phyloP scores from a whole-genome alignment of 2,329 filamentous ascomycete genomes.

The Colletotrichum eremochloae region DNA sequence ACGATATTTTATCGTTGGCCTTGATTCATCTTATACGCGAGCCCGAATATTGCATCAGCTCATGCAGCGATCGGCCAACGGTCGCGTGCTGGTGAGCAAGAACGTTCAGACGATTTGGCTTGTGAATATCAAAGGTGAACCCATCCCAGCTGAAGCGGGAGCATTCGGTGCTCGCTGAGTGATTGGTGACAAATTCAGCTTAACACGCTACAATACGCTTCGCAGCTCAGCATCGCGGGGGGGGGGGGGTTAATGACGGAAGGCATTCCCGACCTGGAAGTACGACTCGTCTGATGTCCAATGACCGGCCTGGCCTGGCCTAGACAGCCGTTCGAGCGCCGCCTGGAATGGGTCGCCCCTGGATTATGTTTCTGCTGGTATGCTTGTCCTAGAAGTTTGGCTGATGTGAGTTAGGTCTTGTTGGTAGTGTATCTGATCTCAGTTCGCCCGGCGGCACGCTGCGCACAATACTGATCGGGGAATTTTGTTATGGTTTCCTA shows the following conservation, averaged over 20 bases:
- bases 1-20: neutral
- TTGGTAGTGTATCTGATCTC: constrained; percentile 21
- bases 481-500: constrained; percentile 1
- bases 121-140: neutral
- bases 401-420: constrained; percentile 4
- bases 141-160: constrained; percentile 18
- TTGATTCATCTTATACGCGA: constrained; percentile 2
- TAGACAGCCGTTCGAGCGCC: neutral
- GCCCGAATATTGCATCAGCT: constrained; percentile 1
- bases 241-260: neutral
- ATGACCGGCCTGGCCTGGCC: neutral
- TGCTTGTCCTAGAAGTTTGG: constrained; percentile 2
- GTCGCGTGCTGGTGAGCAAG: neutral
- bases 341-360: constrained; percentile 22
- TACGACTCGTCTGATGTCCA: constrained; percentile 7
- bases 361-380: neutral
- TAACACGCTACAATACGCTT: neutral
- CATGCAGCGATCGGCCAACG: constrained; percentile 10
- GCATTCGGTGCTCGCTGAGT: constrained; percentile 3
- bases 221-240: neutral
- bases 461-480: constrained; percentile 7
- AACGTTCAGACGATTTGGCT: constrained; percentile 8
- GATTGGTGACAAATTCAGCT: constrained; percentile 9
- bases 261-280: neutral
- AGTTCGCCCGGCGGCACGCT: neutral